Evolutionary conservation across 805 yeast species (phyloP), one percentile per base, ranked within the genome.

Genomic region (Yarrowia sp.): DNA sequence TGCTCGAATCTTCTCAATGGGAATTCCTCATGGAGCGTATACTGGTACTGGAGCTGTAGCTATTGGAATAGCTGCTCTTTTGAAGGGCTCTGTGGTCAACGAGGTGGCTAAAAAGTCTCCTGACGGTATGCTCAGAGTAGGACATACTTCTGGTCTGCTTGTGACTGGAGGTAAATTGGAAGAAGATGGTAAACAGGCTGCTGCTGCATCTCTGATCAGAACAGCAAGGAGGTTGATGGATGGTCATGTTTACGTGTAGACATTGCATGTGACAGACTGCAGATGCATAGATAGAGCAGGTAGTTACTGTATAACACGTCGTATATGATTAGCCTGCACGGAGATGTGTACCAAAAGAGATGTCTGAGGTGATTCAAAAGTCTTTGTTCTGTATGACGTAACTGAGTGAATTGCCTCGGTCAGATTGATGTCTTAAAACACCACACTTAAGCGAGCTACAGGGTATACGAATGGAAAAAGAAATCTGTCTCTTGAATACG

Each of bases 1-100:
- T 5, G 67, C 51, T 0, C 47, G 66, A 1, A 65, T 65, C 7
- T 53, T 66, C 35, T 66, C 67, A 2, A 66, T 66, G 67, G 67
- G 67, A 2, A 48, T 35, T 14, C 36, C 55, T n/a, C 67, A 66
- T 17, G 66, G 65, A 13, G 67, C 67, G 2, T 57, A 48, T 18
- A 66, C 65, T 38, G 67, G 67, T 5, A 66, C 67, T 4, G 67
- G 67, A 13, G 67, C 67, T 7, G 64, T 66, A 8, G 67, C 67
- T 15, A 45, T 66, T 10, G 67, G 66, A 2, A 50, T 61, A 11
- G 67, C 67, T 1, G 66, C 66, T 1, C 28, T 57, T 11, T 22
- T 61, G 28, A 32, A 64, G 17, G 67, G 67, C 2, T 51, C 65
- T 5, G 42, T 65, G 8, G 67, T 65, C 13, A 31, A 36, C 4